Conservation (phyloP, 192 early-diverging fungal genomes). For the Jimgerdemannia lactiflua region DNA sequence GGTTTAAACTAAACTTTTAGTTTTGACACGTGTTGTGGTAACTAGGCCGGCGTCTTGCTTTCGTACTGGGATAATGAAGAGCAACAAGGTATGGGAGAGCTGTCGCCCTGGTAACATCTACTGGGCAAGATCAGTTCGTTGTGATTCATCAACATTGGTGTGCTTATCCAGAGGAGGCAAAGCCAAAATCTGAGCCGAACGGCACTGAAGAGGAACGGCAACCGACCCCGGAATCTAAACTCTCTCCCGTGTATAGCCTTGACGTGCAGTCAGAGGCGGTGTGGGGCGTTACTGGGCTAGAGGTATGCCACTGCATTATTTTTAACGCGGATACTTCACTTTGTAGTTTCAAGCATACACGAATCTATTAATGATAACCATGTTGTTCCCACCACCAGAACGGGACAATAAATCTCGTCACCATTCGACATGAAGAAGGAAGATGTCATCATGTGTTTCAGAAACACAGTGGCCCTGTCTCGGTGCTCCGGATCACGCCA, state of each 20-base stretch:
- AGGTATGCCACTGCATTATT: conserved; percentile 33
- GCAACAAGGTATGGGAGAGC: conserved; percentile 37
- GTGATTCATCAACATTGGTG: not conserved
- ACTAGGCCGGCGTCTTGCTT: conserved; percentile 64
- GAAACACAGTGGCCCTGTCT: conserved; percentile 82
- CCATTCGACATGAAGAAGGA: conserved; percentile 94
- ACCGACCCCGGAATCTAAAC: conserved; percentile 44
- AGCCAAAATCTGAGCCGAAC: not conserved
- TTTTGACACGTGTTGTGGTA: not conserved
- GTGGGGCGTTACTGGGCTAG: conserved; percentile 78
- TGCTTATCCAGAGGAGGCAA: not conserved
- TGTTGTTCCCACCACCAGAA: conserved; percentile 37
- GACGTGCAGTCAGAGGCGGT: conserved; percentile 91
- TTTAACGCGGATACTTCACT: not conserved
- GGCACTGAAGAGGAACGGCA: not conserved
- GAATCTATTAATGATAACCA: not conserved
- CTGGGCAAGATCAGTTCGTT: not conserved
- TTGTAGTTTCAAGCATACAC: not conserved
- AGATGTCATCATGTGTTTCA: conserved; percentile 78
- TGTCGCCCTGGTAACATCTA: not conserved
- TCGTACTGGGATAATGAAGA: conserved; percentile 91
- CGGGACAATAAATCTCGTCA: conserved; percentile 84
- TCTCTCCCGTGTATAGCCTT: conserved; percentile 91
- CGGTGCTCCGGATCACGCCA: conserved; percentile 74
- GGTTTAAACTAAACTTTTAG: not conserved